Base-by-base conservation (phyloP, 345 rosid species). In the Boechera divaricarpa region DNA sequence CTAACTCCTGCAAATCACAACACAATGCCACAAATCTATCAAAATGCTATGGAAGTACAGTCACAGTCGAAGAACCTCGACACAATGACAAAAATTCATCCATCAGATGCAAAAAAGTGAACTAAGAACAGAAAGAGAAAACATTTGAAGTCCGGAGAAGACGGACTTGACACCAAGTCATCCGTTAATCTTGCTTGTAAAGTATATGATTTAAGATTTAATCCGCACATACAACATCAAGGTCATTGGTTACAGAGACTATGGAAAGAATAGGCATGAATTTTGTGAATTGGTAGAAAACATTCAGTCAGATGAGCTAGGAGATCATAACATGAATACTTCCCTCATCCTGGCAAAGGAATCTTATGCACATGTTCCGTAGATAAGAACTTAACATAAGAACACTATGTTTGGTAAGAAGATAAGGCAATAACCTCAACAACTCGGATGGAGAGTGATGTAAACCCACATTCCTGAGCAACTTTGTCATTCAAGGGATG, bases 401-500 rank as follows among this genome's bases (percentile, higher is more conserved):
- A 62, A 55, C 33, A 64, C 48, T 69, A 69, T 57, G 47, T 7
- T 24, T 60, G 35, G 68, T 58, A 69, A 47, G 67, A 69, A 16
- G 42, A 48, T 1, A 69, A 55, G 66, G 35, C 1, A 57, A 41
- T 44, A 67, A 91, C 97, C 93, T 94, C 83, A 21, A 94, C 98
- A 68, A 90, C 65, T 21, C 95, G 93, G 80, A 91, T 82, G 28
- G 97, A 92, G 42, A 94, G 89, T 29, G 98, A 88, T 70, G 98
- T 83, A 82, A 95, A 95, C 31, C 98, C 98, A 51, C 94, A 92
- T 72, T 92, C 97, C 44, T 75, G 81, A 58, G 97, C 88, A 60
- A 92, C 99, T 81, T 81, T 82, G 63, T 90, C 91, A 33, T 86
- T 71, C 76, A 83, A 70, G 15, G 98, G 99, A 39, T 78, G 84